Conservation (phyloP, 345 rosid genomes). For the Gossypium bickii region DNA sequence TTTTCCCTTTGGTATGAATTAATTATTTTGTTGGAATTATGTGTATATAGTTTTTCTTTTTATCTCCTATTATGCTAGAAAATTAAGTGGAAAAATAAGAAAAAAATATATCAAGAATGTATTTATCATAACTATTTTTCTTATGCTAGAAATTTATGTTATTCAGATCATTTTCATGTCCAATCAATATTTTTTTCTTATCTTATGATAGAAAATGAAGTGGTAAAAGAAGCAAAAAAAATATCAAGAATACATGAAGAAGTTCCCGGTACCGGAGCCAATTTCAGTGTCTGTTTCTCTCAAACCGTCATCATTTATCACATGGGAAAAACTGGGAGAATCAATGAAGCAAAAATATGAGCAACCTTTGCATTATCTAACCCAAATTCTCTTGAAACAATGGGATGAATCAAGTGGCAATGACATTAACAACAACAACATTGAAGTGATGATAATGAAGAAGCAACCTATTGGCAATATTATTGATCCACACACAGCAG, state of each 20-base stretch:
- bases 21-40: too few species aligned
- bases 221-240: slow-evolving; percentile 11
- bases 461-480: slow-evolving; percentile 14
- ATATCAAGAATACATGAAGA: slow-evolving; percentile 22
- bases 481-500: slow-evolving; percentile 18
- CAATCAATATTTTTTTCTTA: neutral
- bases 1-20: neutral
- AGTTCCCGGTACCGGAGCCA: neutral
- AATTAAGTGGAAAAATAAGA: too few species aligned
- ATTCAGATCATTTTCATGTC: neutral
- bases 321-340: slow-evolving; percentile 22
- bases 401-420: slow-evolving; percentile 28
- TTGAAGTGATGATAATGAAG: neutral
- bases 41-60: too few species aligned
- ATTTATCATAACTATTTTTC: too few species aligned
- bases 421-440: neutral
- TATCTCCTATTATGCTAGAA: too few species aligned
- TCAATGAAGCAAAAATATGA: slow-evolving; percentile 16
- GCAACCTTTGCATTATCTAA: slow-evolving; percentile 28
- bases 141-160: too few species aligned
- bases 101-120: too few species aligned
- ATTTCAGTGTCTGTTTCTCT: neutral
- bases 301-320: neutral
- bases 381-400: slow-evolving; percentile 12
- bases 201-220: neutral